A percentile compares a stretch with the other conserved stretches of the same genome.
Conservation (phyloP, 2,329 filamentous ascomycete genomes). For the Arthrobotrys megalospora region DNA sequence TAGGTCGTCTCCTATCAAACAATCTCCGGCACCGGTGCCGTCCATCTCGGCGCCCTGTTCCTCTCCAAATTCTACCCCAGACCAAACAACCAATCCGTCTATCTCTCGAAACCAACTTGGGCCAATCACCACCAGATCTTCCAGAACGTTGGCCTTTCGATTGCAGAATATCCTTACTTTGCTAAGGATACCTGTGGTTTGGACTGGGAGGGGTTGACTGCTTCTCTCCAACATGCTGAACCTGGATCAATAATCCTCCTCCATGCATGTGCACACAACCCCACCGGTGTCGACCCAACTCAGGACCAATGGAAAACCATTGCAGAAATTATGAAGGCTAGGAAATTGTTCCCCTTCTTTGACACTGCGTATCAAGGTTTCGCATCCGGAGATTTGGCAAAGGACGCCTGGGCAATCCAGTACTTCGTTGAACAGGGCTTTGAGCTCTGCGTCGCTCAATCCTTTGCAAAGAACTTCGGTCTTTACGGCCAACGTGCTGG, state of each 20-base stretch:
- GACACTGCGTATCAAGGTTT: slow-evolving; percentile 99
- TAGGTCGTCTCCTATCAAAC: slow-evolving; percentile 94
- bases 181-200: slow-evolving; percentile 98
- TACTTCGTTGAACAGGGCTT: slow-evolving; percentile 95
- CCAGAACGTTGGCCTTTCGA: slow-evolving; percentile 89
- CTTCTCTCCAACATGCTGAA: slow-evolving; percentile 89
- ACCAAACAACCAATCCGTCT: slow-evolving; percentile 84
- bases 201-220: slow-evolving; percentile 94
- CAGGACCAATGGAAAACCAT: slow-evolving; percentile 93
- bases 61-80: slow-evolving; percentile 90
- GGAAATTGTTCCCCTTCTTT: slow-evolving; percentile 94
- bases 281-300: slow-evolving; percentile 94
- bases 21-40: slow-evolving; percentile 96
- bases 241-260: slow-evolving; percentile 90
- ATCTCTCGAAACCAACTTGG: slow-evolving; percentile 96
- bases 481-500: slow-evolving; percentile 98
- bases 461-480: slow-evolving; percentile 87
- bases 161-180: slow-evolving; percentile 98
- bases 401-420: slow-evolving; percentile 92
- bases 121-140: slow-evolving; percentile 98
- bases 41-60: slow-evolving; percentile 95
- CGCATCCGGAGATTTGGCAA: slow-evolving; percentile 89
- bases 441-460: slow-evolving; percentile 88
- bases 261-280: slow-evolving; percentile 98
- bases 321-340: slow-evolving; percentile 85